Base-by-base conservation (phyloP, 2,329 filamentous ascomycete genomes). In the Fusarium brevicatenulatum region DNA sequence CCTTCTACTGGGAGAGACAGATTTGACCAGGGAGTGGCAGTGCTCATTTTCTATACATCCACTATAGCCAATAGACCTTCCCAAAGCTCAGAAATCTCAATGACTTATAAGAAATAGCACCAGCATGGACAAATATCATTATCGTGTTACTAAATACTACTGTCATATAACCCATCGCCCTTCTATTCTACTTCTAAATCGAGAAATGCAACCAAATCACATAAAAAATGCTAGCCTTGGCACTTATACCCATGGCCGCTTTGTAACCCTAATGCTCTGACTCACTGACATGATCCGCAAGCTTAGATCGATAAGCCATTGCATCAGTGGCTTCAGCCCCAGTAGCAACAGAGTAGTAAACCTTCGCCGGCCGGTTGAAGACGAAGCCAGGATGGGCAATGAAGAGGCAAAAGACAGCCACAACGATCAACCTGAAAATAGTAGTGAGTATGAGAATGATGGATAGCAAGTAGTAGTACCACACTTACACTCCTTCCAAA, bases 401-500 rank as follows among this genome's bases (percentile, higher is more conserved):
- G 15, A 42, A 66, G 21, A 70, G 61, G 25, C 49, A 70, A n/a
- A 70, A 57, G 11, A 70, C 42, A 4, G 73, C 64, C 15, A 73
- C 37, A 15, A 59, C 56, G 34, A 75, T 69, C 9, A 75, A 64
- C 15, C 73, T 75, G 7, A 15, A 7, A 9, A 12, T 5, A n/a
- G 1, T 2, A 21, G 15, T 30, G 7, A 40, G 25, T n/a, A 19
- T 37, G 0, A 8, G 7, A 13, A 5, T 5, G 4, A n/a, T 9
- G 13, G 32, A 7, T 11, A 5, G 7, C 15, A 16, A 6, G 18
- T 13, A 8, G 2, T n/a, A 15, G 3, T 5, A 42, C 9, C 16
- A 37, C 4, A 72, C 78, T 68, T 50, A 78, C 77, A 71, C 64
- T 50, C 82, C 83, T 76, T 87, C 85, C 6, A 87, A 70, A 0